Conservation (phyloP, 2,329 filamentous ascomycete genomes). For the Chaetoscypha palmicola region DNA sequence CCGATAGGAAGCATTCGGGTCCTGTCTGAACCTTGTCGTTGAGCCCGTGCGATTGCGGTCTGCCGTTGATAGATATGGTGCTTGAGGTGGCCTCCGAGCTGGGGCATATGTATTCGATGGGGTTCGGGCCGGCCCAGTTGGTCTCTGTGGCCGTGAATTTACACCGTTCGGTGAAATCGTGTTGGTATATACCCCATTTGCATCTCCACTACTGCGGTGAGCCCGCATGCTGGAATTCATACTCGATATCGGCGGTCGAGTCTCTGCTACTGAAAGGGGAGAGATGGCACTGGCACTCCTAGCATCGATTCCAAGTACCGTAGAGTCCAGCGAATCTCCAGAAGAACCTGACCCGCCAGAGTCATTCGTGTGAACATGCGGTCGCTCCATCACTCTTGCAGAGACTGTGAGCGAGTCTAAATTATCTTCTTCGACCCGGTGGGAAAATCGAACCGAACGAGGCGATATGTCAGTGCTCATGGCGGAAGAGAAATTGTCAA, state of each 20-base stretch:
- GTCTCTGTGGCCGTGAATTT: conserved; percentile 54
- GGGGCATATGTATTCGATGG: conserved; percentile 76
- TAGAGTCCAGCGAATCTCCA: conserved; percentile 29
- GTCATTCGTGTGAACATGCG: conserved; percentile 33
- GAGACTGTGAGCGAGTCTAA: conserved; percentile 38
- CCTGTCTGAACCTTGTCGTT: conserved; percentile 47
- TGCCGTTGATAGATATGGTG: conserved; percentile 37
- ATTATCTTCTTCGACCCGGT: conserved; percentile 40
- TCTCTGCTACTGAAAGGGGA: conserved; percentile 21
- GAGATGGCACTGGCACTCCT: conserved; percentile 18
- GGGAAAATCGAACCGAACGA: conserved; percentile 50
- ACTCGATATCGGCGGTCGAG: conserved; percentile 22
- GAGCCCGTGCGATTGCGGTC: conserved; percentile 49
- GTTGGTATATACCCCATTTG: conserved; percentile 19
- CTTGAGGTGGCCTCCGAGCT: conserved; percentile 44
- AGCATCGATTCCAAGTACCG: conserved; percentile 14
- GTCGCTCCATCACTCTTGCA: conserved; percentile 30
- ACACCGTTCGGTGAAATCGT: conserved; percentile 37
- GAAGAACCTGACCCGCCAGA: conserved; percentile 43
- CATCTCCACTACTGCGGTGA: conserved; percentile 37
- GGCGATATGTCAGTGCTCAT: conserved; percentile 43
- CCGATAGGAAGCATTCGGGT: conserved; percentile 66
- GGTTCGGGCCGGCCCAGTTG: conserved; percentile 61
- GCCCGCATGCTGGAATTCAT: conserved; percentile 32
- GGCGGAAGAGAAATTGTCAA: conserved; percentile 5